Evolutionary conservation across 2,329 filamentous ascomycete species (phyloP).

Genomic region (Cercospora citrullina): DNA sequence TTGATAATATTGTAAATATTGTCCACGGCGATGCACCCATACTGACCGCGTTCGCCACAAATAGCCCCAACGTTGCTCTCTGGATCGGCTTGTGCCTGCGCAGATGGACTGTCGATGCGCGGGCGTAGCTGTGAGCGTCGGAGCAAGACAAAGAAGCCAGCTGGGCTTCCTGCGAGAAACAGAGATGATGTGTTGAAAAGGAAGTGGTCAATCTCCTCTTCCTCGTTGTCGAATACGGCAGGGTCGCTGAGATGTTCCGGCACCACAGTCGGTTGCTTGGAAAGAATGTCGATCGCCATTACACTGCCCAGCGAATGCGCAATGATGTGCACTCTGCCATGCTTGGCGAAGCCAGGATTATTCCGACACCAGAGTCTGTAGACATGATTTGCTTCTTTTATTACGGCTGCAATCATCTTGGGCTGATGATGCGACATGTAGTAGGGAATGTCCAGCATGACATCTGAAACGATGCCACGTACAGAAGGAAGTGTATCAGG

Average conservation of each 20-base stretch:
- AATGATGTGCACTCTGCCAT: slow-evolving; percentile 85
- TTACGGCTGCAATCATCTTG: slow-evolving; percentile 88
- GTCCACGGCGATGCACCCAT: slow-evolving; percentile 89
- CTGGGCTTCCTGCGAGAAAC: slow-evolving; percentile 86
- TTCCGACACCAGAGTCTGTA: slow-evolving; percentile 93
- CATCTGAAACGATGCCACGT: slow-evolving; percentile 88
- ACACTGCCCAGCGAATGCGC: slow-evolving; percentile 92
- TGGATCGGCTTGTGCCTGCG: slow-evolving; percentile 68
- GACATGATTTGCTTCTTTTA: slow-evolving; percentile 90
- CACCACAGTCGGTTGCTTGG: slow-evolving; percentile 76
- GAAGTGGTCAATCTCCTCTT: slow-evolving; percentile 57
- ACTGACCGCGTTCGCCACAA: slow-evolving; percentile 74
- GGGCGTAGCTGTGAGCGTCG: slow-evolving; percentile 73
- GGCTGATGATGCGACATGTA: slow-evolving; percentile 95
- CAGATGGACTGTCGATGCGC: slow-evolving; percentile 72
- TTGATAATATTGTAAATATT: slow-evolving; percentile 95
- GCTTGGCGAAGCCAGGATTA: slow-evolving; percentile 76
- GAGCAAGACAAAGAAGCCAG: slow-evolving; percentile 87
- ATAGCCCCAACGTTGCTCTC: slow-evolving; percentile 53
- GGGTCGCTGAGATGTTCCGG: slow-evolving; percentile 47
- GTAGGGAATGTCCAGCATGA: slow-evolving; percentile 98
- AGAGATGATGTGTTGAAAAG: slow-evolving; percentile 90
- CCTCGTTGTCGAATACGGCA: slow-evolving; percentile 29
- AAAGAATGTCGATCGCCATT: slow-evolving; percentile 90
- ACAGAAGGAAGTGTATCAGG: slow-evolving; percentile 86